Base-by-base conservation (phyloP, 1,284 basidiomycete genomes). In the Irpex sp. region DNA sequence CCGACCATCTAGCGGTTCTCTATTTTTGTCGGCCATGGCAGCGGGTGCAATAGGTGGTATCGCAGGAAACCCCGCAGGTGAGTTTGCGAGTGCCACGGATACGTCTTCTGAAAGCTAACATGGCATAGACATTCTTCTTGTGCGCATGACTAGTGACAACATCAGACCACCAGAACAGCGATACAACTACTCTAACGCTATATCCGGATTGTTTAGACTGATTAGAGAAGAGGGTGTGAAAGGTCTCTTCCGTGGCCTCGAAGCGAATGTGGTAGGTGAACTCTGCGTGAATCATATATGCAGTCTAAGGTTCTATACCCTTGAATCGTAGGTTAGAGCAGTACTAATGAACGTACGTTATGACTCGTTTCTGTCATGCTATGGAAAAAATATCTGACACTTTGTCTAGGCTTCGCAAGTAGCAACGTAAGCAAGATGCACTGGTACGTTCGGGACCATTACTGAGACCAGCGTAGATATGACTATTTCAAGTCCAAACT, bases 121-220 rank as follows among this genome's bases (percentile, higher is more conserved):
- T 45, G 12, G 57, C 37, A 16, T 66, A 83, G 89, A 91, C 71
- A 85, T 91, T 59, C 67, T 91, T 9, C 80, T 95, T 65, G 91
- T 96, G 18, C 81, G 93, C 62, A 96, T 96, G 94, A 93, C 91
- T 39, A 93, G 90, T 66, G 94, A 96, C 73, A 83, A 84, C 14
- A 80, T 87, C 45, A 83, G 88, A 68, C 86, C 90, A 8, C 83
- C 84, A 33, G 87, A 88, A 65, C 80, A 88, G 68, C 79, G 87
- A 65, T 90, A 91, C 68, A 82, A 86, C 60, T 96, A 96, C 73
- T 78, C 82, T 36, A 91, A 93, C 72, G 91, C 87, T 39, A 67
- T 94, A 45, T 80, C 81, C 62, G 93, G 93, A 9, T 74, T 95
- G 28, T 67, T 82, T 18, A 79, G 75, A 64, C 80, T 95, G 58